A percentile compares a stretch with the other conserved stretches of the same genome.
Conservation (phyloP, 2,329 filamentous ascomycete genomes). For the Juglanconis oblonga region DNA sequence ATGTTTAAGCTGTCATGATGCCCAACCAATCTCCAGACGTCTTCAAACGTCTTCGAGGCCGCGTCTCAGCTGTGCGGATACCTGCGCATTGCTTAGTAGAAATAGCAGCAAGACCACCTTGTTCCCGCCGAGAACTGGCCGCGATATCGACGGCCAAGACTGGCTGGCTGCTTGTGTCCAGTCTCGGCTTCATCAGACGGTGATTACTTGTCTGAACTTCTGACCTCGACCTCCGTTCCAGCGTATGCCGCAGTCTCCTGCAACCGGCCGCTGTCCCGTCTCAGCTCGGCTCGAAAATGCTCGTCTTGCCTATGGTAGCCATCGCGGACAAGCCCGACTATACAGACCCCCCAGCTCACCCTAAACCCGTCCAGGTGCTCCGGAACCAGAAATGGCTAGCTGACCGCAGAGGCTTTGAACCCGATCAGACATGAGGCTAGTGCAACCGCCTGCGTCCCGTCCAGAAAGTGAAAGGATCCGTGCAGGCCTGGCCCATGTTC, state of each 20-base stretch:
- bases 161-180: neutral
- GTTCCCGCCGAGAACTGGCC: neutral
- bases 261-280: neutral
- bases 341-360: too few species aligned
- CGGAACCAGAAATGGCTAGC: neutral
- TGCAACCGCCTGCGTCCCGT: neutral
- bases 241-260: neutral
- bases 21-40: neutral
- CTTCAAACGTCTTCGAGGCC: too few species aligned
- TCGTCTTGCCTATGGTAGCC: too few species aligned
- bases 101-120: neutral
- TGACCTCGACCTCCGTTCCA: neutral
- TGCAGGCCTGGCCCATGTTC: neutral
- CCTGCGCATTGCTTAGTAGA: neutral
- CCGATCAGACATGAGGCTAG: neutral
- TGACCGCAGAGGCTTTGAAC: neutral
- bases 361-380: neutral
- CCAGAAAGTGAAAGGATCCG: neutral
- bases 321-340: neutral
- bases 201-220: too few species aligned
- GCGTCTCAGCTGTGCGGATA: conserved; percentile 1
- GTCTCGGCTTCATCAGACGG: neutral
- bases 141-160: neutral
- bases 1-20: neutral
- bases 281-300: neutral